These are phyloP conservation scores for Arctium minus DNA, from an alignment of 129 eudicot species.

Conservation along the genomic window DNA sequence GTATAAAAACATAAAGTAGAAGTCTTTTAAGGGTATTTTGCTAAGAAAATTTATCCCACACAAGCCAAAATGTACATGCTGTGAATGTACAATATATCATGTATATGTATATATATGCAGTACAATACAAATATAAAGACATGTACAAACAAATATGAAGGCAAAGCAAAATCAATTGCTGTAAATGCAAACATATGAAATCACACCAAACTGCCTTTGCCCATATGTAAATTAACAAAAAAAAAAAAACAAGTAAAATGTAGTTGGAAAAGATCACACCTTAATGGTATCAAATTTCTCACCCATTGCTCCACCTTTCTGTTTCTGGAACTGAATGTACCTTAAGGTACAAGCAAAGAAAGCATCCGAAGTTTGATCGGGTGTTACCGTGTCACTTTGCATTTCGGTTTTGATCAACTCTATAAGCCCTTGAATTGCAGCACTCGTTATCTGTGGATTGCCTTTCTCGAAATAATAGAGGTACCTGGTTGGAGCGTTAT, in stretches of 20 bases:
- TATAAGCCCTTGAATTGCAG: constrained; percentile 81
- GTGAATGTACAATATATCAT: background rate
- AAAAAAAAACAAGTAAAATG: background rate
- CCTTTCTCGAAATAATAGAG: constrained; percentile 89
- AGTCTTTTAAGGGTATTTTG: background rate
- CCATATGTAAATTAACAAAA: constrained; percentile 19
- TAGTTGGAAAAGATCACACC: constrained; percentile 30
- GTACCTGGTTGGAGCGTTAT: constrained; percentile 48
- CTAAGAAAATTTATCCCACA: background rate
- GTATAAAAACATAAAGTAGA: background rate
- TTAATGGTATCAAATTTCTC: constrained; percentile 74
- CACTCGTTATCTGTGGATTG: constrained; percentile 77
- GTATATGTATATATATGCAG: background rate
- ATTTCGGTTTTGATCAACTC: constrained; percentile 85
- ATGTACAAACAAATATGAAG: constrained; percentile 13
- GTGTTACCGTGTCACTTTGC: constrained; percentile 65
- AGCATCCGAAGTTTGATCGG: constrained; percentile 69
- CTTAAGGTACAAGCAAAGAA: constrained; percentile 84
- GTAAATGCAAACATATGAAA: constrained; percentile 2
- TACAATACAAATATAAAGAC: background rate
- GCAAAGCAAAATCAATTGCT: constrained; percentile 11
- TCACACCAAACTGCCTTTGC: constrained; percentile 13
- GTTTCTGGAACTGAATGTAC: constrained; percentile 92
- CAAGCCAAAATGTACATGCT: background rate
- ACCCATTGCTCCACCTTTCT: constrained; percentile 93